These are phyloP conservation scores for Macadamia integrifolia DNA, from an alignment of 164 flowering plant species.

Conservation along the genomic window DNA sequence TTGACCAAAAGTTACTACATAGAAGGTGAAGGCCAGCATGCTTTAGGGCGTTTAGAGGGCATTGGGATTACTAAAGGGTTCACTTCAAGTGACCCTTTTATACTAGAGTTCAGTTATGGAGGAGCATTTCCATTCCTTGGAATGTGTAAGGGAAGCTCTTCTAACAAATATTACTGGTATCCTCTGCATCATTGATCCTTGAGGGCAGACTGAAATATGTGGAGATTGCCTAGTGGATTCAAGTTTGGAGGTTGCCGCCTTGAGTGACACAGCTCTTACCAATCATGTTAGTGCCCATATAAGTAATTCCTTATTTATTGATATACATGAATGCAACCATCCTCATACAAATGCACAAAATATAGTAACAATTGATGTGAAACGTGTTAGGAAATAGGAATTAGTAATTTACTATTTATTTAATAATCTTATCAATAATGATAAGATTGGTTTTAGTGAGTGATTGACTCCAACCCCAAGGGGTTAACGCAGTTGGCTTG, in stretches of 20 bases:
- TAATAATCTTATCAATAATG: too few relatives aligned
- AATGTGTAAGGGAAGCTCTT: slow-evolving; percentile 83
- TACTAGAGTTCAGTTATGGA: slow-evolving; percentile 73
- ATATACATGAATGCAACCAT: not conserved
- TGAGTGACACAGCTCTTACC: slow-evolving; percentile 86
- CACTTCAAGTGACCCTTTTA: slow-evolving; percentile 66
- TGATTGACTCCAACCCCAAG: too few relatives aligned
- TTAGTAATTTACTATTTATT: too few relatives aligned
- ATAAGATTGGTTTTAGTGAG: too few relatives aligned
- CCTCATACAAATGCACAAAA: too few relatives aligned
- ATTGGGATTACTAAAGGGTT: slow-evolving; percentile 61
- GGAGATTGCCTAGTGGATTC: slow-evolving; percentile 98
- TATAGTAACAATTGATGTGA: too few relatives aligned
- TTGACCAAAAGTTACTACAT: slow-evolving; percentile 71
- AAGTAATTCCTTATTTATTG: not conserved
- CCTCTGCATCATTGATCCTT: slow-evolving; percentile 90
- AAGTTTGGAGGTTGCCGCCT: slow-evolving; percentile 79
- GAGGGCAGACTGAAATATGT: slow-evolving; percentile 90
- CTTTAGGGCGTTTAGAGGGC: slow-evolving; percentile 79
- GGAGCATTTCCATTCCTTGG: slow-evolving; percentile 2
- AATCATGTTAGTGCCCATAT: slow-evolving; percentile 49
- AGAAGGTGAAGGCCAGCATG: slow-evolving; percentile 75
- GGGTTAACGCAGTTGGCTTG: too few relatives aligned
- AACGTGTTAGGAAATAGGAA: too few relatives aligned
- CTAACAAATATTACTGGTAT: slow-evolving; percentile 79